Evolutionary conservation across 106 monocot genomes (phyloP).

Genomic region (Ottelia alismoides): DNA sequence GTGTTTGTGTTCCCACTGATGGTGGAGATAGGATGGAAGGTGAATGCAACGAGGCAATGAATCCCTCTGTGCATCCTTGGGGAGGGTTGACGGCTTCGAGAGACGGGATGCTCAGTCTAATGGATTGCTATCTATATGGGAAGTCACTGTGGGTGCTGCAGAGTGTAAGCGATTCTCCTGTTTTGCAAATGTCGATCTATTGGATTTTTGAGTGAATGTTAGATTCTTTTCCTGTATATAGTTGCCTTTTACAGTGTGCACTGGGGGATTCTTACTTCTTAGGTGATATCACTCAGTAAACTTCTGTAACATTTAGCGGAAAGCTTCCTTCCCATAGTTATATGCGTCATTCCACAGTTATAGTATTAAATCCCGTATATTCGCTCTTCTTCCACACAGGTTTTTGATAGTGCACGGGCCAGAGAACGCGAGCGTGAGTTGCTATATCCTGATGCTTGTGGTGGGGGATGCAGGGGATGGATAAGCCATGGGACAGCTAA

Average conservation of each 20-base stretch:
- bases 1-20: conserved; percentile 9
- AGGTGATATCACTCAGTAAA: too few relatives aligned
- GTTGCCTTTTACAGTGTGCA: too few relatives aligned
- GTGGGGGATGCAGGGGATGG: conserved; percentile 91
- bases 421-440: conserved; percentile 89
- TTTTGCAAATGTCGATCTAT: too few relatives aligned
- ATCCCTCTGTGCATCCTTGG: conserved; percentile 88
- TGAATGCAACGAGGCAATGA: conserved; percentile 34
- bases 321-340: too few relatives aligned
- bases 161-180: conserved; percentile 58
- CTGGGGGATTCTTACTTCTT: too few relatives aligned
- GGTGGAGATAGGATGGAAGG: conserved; percentile 6
- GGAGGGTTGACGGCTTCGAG: conserved; percentile 70
- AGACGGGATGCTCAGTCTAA: conserved; percentile 69
- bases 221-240: too few relatives aligned
- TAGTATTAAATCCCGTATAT: too few relatives aligned
- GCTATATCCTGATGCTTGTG: conserved; percentile 97
- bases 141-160: conserved; percentile 52
- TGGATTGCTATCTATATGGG: conserved; percentile 63
- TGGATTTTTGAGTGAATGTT: too few relatives aligned
- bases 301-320: too few relatives aligned
- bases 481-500: conserved; percentile 81
- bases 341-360: too few relatives aligned
- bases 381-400: too few relatives aligned
- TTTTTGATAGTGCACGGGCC: conserved; percentile 77